These are phyloP conservation scores for Xylaria curta DNA, from an alignment of 495 filamentous ascomycete genomes.

Conservation along the genomic window DNA sequence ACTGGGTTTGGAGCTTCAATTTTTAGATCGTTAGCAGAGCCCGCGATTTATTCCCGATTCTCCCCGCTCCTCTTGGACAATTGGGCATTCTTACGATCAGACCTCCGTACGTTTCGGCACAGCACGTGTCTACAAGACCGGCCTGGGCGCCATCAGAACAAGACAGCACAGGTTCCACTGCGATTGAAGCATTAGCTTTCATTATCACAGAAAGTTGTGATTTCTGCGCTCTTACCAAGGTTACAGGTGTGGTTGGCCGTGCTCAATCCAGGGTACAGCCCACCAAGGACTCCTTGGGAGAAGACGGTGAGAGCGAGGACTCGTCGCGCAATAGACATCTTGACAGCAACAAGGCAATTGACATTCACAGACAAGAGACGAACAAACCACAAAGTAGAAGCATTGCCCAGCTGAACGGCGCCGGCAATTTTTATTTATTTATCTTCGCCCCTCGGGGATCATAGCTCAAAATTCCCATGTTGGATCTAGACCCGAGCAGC, in stretches of 20 bases:
- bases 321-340: constrained; percentile 24
- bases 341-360: constrained; percentile 13
- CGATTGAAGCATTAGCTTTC: constrained; percentile 23
- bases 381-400: neutral
- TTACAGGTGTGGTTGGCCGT: constrained; percentile 51
- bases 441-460: neutral
- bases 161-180: constrained; percentile 48
- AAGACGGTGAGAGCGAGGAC: constrained; percentile 23
- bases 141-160: constrained; percentile 52
- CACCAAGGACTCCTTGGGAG: constrained; percentile 28
- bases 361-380: neutral
- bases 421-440: constrained; percentile 5
- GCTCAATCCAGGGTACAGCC: constrained; percentile 41
- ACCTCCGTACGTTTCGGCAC: constrained; percentile 58
- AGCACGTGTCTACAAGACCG: constrained; percentile 55
- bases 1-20: constrained; percentile 52
- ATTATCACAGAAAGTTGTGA: neutral
- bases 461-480: constrained; percentile 7
- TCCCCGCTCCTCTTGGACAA: neutral
- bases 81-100: constrained; percentile 40
- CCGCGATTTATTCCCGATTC: neutral
- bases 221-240: constrained; percentile 36
- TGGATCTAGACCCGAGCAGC: constrained; percentile 24
- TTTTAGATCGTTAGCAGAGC: neutral
- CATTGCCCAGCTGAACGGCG: neutral